Evolutionary conservation across 2,329 filamentous ascomycete species (phyloP).

Genomic region (Colletotrichum chlorophyti): DNA sequence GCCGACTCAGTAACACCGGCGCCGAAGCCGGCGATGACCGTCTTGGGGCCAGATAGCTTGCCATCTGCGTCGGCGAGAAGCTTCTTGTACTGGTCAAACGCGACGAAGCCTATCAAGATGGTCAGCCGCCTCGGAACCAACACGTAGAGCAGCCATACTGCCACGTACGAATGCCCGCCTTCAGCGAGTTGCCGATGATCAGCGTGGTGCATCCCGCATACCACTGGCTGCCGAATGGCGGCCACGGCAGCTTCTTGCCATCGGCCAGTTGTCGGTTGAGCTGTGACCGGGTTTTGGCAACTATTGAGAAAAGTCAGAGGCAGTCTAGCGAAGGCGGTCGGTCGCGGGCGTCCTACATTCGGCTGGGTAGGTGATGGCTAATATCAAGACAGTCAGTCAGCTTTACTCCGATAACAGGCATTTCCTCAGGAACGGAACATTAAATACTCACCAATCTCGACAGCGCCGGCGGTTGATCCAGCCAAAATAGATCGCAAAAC

Average conservation of each 20-base stretch:
- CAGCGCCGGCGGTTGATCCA: conserved; percentile 89
- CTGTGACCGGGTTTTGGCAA: conserved; percentile 94
- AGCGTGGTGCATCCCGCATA: conserved; percentile 97
- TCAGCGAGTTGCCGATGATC: conserved; percentile 95
- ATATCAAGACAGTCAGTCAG: conserved; percentile 35
- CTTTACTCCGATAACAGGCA: not conserved
- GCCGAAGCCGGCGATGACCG: conserved; percentile 91
- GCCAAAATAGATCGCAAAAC: conserved; percentile 89
- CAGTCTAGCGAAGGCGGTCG: conserved; percentile 12
- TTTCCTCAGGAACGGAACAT: not conserved
- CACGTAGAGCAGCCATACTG: not conserved
- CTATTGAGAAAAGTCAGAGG: conserved; percentile 46
- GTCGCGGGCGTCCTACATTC: conserved; percentile 69
- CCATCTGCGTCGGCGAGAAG: conserved; percentile 83
- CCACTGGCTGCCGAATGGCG: conserved; percentile 92
- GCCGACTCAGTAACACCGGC: conserved; percentile 94
- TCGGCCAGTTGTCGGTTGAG: conserved; percentile 85
- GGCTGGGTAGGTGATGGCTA: conserved; percentile 88
- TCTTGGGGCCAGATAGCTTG: conserved; percentile 87
- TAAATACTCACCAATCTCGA: conserved; percentile 82
- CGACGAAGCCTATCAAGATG: conserved; percentile 74
- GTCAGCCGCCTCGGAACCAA: conserved; percentile 23
- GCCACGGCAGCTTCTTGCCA: conserved; percentile 90
- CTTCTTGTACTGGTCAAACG: conserved; percentile 93
- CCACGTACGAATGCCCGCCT: conserved; percentile 87